A percentile compares a stretch with the other conserved stretches of the same genome.
Evolutionary conservation across 1,139 yeast genomes (phyloP).

Genomic region (Sugiyamaella neomexicana): DNA sequence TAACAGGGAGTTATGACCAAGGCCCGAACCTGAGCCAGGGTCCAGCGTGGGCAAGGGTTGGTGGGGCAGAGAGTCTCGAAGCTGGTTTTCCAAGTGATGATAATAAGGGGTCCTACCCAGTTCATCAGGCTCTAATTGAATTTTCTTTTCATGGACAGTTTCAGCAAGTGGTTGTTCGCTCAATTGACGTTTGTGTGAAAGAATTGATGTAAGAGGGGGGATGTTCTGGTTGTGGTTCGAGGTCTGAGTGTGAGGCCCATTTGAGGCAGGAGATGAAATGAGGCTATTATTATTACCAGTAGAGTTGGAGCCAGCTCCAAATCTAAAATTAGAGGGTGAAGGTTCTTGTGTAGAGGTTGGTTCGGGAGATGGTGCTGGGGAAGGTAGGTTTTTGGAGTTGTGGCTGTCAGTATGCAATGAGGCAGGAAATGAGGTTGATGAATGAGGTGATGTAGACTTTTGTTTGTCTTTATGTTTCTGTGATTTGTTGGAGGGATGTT

Average conservation of each 20-base stretch:
- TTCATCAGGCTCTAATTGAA: background rate
- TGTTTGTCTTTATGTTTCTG: no score
- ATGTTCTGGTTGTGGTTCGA: constrained; percentile 29
- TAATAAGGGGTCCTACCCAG: background rate
- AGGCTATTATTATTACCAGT: no score
- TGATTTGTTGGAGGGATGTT: no score
- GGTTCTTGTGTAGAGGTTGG: background rate
- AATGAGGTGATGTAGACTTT: no score
- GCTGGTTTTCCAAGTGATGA: no score
- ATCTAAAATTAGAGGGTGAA: background rate
- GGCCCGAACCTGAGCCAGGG: no score
- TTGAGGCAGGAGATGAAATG: no score
- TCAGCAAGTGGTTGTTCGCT: constrained; percentile 12
- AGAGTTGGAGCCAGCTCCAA: constrained; percentile 2
- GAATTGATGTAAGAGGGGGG: constrained; percentile 47
- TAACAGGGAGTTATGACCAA: no score
- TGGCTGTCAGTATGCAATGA: background rate
- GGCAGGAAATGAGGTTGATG: background rate
- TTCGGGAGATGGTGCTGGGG: constrained; percentile 29
- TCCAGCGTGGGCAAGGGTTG: no score
- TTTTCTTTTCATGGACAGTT: constrained; percentile 12
- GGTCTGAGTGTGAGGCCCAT: no score
- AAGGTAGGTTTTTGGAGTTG: constrained; percentile 21
- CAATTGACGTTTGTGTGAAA: constrained; percentile 48
- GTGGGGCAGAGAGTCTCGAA: no score